These are phyloP conservation scores for Albophoma yamanashiensis DNA, from an alignment of 2,329 filamentous ascomycete species.

Conservation along the genomic window DNA sequence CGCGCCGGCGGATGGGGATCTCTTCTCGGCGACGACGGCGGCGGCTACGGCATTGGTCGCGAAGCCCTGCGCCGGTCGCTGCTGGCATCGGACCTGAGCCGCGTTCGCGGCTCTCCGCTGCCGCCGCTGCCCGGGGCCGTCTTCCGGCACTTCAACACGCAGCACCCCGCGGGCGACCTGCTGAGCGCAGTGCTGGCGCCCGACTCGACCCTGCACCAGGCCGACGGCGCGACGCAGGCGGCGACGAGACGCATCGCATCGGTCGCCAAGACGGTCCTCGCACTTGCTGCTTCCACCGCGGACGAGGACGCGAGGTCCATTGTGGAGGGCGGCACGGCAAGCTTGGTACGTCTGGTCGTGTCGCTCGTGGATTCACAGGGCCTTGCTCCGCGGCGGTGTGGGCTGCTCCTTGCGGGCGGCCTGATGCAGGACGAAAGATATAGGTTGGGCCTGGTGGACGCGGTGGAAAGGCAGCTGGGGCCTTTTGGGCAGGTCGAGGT, in stretches of 20 bases:
- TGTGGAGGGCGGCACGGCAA: constrained; percentile 7
- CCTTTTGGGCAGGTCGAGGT: constrained; percentile 6
- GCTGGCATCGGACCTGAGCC: constrained; percentile 15
- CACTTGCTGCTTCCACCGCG: constrained; percentile 4
- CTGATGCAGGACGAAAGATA: constrained; percentile 10
- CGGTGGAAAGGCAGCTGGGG: constrained; percentile 5
- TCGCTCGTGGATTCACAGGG: constrained; percentile 6
- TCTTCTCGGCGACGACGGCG: constrained; percentile 31
- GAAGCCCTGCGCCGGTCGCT: constrained; percentile 22
- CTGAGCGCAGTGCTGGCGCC: constrained; percentile 10
- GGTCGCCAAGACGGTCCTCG: constrained; percentile 9
- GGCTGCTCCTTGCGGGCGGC: constrained; percentile 11
- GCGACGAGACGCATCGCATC: constrained; percentile 9
- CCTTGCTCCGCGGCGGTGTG: constrained; percentile 5
- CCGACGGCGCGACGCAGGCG: constrained; percentile 1
- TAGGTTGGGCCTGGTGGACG: constrained; percentile 2
- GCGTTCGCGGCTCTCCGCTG: not conserved
- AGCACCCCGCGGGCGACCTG: constrained; percentile 5
- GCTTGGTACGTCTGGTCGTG: constrained; percentile 7
- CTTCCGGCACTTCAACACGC: constrained; percentile 5
- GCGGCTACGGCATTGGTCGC: constrained; percentile 27
- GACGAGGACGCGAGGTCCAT: constrained; percentile 8
- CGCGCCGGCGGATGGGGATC: constrained; percentile 32
- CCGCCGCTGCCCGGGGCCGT: constrained; percentile 7
- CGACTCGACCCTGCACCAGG: not conserved